Evolutionary conservation across 805 yeast genomes (phyloP), one percentile per base, ranked within the genome.

Genomic region (Pichia nakasei): DNA sequence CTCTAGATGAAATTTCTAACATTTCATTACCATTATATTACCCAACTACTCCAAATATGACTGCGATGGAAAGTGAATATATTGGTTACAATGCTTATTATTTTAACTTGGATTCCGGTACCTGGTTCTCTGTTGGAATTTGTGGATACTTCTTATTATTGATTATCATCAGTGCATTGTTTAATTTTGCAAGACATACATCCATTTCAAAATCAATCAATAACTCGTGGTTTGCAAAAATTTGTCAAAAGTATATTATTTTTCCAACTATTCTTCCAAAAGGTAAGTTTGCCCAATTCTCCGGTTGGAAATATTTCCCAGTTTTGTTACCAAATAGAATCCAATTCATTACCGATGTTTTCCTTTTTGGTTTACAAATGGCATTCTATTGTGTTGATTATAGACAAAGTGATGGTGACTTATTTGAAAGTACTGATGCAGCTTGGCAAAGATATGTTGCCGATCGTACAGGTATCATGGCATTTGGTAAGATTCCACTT

Each of bases 401-500:
- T 31, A 22, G 36, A 46, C 17, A 49, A 27, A 24, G 51, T 8
- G 46, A 37, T 5, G 27, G 47, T 45, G 15, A 38, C 57, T 33
- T 44, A 13, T 69, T 51, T 48, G 60, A 44, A 44, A 61, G 47
- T 65, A 60, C 46, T 52, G 54, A 47, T 56, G 64, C 66, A 43
- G 61, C 49, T 53, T 65, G 41, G 58, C 69, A 52, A 35, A 50
- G 56, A 45, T 47, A 37, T 19, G 34, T 57, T 29, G 57, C 50
- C 12, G 62, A 57, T 43, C 52, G 77, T 56, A 54, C 72, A 5
- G 75, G 73, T 37, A 58, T 68, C 50, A 52, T 59, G 27, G 49
- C 69, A n/a, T 69, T 62, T 60, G 54, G 69, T 44, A 47, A 54
- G 34, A 57, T 70, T 31, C 77, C 78, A 3, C 48, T 61, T 11